A percentile compares a stretch with the other conserved stretches of the same genome.
These are phyloP conservation scores for Boechera retrofracta DNA, from an alignment of 345 rosid genomes.

Conservation along the genomic window DNA sequence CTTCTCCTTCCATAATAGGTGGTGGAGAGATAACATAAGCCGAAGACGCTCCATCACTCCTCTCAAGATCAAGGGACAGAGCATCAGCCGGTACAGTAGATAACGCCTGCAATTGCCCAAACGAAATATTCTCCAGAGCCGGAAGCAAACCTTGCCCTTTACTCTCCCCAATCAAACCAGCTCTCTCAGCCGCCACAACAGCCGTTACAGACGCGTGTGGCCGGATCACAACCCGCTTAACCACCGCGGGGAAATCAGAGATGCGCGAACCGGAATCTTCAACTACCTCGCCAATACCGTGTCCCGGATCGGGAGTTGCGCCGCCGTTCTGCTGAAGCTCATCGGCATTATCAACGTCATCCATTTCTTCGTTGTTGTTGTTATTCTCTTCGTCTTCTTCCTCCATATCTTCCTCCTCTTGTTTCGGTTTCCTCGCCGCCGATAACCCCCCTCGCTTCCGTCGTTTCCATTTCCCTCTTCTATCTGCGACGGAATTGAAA, in stretches of 20 bases:
- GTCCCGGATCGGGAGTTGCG: slow-evolving; percentile 56
- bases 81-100: slow-evolving; percentile 74
- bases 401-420: slow-evolving; percentile 60
- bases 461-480: slow-evolving; percentile 85
- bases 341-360: slow-evolving; percentile 53
- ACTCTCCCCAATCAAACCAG: slow-evolving; percentile 58
- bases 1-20: slow-evolving; percentile 80
- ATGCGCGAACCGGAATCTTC: slow-evolving; percentile 64
- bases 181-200: slow-evolving; percentile 70
- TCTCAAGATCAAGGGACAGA: slow-evolving; percentile 56
- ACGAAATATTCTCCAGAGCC: slow-evolving; percentile 61
- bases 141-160: slow-evolving; percentile 51
- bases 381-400: slow-evolving; percentile 54
- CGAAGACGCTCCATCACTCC: slow-evolving; percentile 54
- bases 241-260: slow-evolving; percentile 71
- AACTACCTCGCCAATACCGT: slow-evolving; percentile 59
- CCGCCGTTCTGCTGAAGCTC: slow-evolving; percentile 44
- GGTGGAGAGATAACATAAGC: slow-evolving; percentile 75
- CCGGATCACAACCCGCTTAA: slow-evolving; percentile 67
- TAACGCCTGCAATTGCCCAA: slow-evolving; percentile 83
- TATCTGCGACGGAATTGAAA: slow-evolving; percentile 53
- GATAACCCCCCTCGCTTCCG: slow-evolving; percentile 61
- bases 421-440: slow-evolving; percentile 59
- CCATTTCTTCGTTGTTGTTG: slow-evolving; percentile 54
- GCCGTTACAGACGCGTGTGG: slow-evolving; percentile 71